Evolutionary conservation across 2,329 filamentous ascomycete genomes (phyloP).

Genomic region (Trichophyton schoenleinii): DNA sequence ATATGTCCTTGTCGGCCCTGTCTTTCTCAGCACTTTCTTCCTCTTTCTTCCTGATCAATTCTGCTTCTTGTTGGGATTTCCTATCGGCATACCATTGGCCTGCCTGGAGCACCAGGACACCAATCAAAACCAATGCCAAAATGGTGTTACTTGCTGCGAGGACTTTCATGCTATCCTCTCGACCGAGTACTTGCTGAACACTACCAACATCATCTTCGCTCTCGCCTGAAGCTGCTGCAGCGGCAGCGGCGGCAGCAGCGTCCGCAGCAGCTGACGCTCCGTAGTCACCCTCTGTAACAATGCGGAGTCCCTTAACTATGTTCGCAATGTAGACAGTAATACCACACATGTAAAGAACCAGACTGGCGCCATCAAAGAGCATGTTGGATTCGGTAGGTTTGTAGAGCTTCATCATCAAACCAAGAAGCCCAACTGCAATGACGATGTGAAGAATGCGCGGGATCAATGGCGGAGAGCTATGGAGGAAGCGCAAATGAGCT

Average conservation of each 20-base stretch:
- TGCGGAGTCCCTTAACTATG: constrained; percentile 85
- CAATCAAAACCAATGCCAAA: constrained; percentile 78
- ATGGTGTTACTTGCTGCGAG: constrained; percentile 93
- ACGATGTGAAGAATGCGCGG: constrained; percentile 88
- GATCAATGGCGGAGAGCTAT: constrained; percentile 84
- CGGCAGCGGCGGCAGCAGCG: neutral
- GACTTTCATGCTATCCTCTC: constrained; percentile 84
- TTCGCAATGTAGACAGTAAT: constrained; percentile 90
- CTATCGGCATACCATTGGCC: constrained; percentile 98
- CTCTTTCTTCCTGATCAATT: constrained; percentile 47
- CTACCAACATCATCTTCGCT: constrained; percentile 31
- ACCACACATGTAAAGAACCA: constrained; percentile 69
- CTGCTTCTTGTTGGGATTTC: constrained; percentile 72
- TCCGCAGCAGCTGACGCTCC: constrained; percentile 26
- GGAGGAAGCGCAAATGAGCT: constrained; percentile 77
- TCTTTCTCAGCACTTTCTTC: constrained; percentile 31
- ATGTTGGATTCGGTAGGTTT: constrained; percentile 86
- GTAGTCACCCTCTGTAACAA: constrained; percentile 62
- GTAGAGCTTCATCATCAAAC: constrained; percentile 91
- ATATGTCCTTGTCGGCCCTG: constrained; percentile 11
- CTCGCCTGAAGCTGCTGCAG: constrained; percentile 8
- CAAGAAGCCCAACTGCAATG: constrained; percentile 73
- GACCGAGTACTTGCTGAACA: constrained; percentile 57
- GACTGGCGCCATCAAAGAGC: constrained; percentile 69
- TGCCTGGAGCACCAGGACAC: constrained; percentile 82